Base-by-base conservation (phyloP, 495 filamentous ascomycete species). In the Stereocaulon alpinum region DNA sequence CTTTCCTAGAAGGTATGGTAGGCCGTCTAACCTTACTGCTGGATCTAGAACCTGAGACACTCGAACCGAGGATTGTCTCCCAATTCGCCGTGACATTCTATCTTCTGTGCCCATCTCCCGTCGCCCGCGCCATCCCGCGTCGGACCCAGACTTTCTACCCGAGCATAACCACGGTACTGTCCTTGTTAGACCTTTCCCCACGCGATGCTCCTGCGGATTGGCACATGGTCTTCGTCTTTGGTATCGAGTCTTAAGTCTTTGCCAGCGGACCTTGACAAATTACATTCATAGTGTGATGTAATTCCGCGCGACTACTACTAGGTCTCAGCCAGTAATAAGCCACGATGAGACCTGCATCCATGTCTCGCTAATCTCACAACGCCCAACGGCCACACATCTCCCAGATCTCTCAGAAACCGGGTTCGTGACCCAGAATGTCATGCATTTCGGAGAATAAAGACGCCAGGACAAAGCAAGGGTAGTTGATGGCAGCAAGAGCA, bases 101-200 rank as follows among this genome's bases (percentile, higher is more conserved):
- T 30, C 5, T 32, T 55, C 18, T 22, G 17, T 32, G 52, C 17
- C 29, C 24, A 41, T 42, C 52, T 55, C 52, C 47, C 37, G n/a
- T 43, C 32, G 34, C 29, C 49, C 30, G n/a, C 30, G 49, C 27
- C 41, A 40, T 42, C 52, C 52, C 52, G 52, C 52, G 20, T 34
- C 40, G 24, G 37, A 41, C 52, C 22, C 52, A 27, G 17, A 29
- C 52, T 12, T 55, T 55, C 34, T 55, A 30, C 52, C 52, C 52
- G 52, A 55, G 37, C 37, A 27, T n/a, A 55, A 55, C 52, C 52
- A 55, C 52, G 52, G 52, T 55, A 55, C 52, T 17, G 37, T 40
- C 6, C 15, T 24, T 6, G 11, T 40, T 55, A 40, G 15, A 18
- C 40, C 10, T 34, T 22, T 22, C 5, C 14, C 52, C 52, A 55